These are phyloP conservation scores for Leccinum aurantiacum DNA, from an alignment of 768 basidiomycete species.

Conservation along the genomic window DNA sequence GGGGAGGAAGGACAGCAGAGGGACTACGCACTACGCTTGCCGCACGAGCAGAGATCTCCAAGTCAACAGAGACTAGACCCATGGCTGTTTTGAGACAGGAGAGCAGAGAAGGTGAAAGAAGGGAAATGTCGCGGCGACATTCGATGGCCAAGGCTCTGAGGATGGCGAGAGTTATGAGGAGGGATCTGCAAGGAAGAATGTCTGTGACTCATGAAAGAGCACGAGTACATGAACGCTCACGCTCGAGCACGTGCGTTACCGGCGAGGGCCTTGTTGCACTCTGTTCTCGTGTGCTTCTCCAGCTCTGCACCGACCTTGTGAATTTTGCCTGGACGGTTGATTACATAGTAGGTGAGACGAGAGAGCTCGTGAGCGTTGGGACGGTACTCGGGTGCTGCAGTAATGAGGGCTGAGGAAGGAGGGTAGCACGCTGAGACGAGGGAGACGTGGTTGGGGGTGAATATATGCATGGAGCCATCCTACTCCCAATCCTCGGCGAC, in stretches of 20 bases:
- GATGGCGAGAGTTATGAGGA: slow-evolving; percentile 82
- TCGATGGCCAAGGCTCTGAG: slow-evolving; percentile 81
- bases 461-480: slow-evolving; percentile 59
- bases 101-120: slow-evolving; percentile 69
- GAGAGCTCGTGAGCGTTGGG: slow-evolving; percentile 87
- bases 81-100: slow-evolving; percentile 62
- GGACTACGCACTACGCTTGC: slow-evolving; percentile 69
- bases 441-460: slow-evolving; percentile 81
- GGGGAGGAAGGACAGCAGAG: not conserved
- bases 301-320: slow-evolving; percentile 74
- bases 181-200: slow-evolving; percentile 44
- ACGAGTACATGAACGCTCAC: slow-evolving; percentile 45
- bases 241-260: slow-evolving; percentile 80
- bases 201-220: not conserved
- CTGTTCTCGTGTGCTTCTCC: slow-evolving; percentile 67
- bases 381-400: slow-evolving; percentile 72
- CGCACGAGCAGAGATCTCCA: slow-evolving; percentile 74
- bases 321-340: slow-evolving; percentile 79
- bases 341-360: slow-evolving; percentile 81
- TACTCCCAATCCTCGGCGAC: not conserved
- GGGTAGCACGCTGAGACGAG: slow-evolving; percentile 88
- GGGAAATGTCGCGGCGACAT: slow-evolving; percentile 79
- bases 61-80: slow-evolving; percentile 54
- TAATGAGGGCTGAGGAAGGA: slow-evolving; percentile 66
- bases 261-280: slow-evolving; percentile 61